Percentiles rank a stretch among this genome's conserved stretches.
These are phyloP conservation scores for Oxyria digyna DNA, from an alignment of 148 eudicot genomes.

Conservation along the genomic window DNA sequence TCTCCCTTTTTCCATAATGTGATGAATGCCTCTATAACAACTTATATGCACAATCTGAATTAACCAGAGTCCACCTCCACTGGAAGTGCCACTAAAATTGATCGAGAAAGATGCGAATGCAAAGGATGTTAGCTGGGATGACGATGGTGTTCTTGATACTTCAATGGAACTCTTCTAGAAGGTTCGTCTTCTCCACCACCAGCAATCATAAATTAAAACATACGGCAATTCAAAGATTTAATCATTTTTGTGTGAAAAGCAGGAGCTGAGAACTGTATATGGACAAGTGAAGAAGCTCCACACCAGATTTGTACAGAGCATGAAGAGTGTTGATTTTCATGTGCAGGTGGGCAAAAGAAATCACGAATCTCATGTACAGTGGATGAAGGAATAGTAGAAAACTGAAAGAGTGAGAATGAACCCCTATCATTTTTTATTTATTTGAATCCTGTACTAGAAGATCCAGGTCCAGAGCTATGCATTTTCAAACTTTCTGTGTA, in stretches of 20 bases:
- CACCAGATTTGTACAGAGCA: slow-evolving; percentile 1
- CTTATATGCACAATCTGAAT: background rate
- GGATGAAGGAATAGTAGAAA: background rate
- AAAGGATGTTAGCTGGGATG: slow-evolving; percentile 58
- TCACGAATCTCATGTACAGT: background rate
- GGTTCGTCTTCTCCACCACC: slow-evolving; percentile 16
- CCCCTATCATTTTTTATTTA: background rate
- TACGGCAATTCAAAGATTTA: background rate
- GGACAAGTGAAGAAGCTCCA: background rate
- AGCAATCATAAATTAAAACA: background rate
- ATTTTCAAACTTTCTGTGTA: too few relatives aligned
- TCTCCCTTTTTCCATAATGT: background rate
- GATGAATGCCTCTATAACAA: background rate
- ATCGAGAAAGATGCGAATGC: slow-evolving; percentile 45
- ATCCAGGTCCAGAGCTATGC: background rate
- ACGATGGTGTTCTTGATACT: slow-evolving; percentile 60
- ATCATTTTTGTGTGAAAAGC: background rate
- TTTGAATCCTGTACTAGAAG: slow-evolving; percentile 1
- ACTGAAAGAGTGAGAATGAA: background rate
- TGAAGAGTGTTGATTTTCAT: slow-evolving; percentile 7
- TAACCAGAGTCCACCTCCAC: slow-evolving; percentile 65
- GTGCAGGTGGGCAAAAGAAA: background rate
- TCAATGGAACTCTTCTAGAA: slow-evolving; percentile 62
- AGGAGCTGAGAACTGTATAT: background rate
- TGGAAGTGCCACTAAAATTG: slow-evolving; percentile 66